A percentile compares a stretch with the other conserved stretches of the same genome.
These are phyloP conservation scores for Aaosphaeria pasadenensis DNA, from an alignment of 2,329 filamentous ascomycete genomes.

Conservation along the genomic window DNA sequence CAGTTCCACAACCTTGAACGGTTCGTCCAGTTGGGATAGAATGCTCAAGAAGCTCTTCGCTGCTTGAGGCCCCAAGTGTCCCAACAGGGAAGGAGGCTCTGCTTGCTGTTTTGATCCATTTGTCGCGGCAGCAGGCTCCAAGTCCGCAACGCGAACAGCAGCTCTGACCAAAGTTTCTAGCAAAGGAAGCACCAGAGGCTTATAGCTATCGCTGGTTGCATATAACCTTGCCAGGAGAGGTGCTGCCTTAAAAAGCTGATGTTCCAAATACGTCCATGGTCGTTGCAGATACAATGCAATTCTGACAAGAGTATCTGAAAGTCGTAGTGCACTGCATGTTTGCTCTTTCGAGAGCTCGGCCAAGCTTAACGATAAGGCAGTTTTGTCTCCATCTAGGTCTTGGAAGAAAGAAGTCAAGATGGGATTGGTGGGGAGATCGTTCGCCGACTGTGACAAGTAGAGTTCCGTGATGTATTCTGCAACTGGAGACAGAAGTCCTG, in stretches of 20 bases:
- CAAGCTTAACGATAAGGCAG: slow-evolving; percentile 45
- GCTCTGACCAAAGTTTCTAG: slow-evolving; percentile 71
- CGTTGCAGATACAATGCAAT: slow-evolving; percentile 63
- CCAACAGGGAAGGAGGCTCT: slow-evolving; percentile 90
- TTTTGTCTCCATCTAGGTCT: slow-evolving; percentile 34
- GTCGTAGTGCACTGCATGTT: slow-evolving; percentile 60
- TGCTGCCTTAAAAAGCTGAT: slow-evolving; percentile 76
- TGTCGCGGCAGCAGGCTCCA: slow-evolving; percentile 16
- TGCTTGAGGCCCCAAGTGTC: slow-evolving; percentile 77
- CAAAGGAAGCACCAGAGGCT: slow-evolving; percentile 63
- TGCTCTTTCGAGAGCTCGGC: slow-evolving; percentile 54
- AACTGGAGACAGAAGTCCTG: slow-evolving; percentile 65
- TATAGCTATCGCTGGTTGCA: slow-evolving; percentile 65
- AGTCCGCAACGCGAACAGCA: slow-evolving; percentile 52
- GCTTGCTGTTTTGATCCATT: slow-evolving; percentile 20
- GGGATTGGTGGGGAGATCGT: slow-evolving; percentile 72
- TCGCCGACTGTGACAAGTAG: slow-evolving; percentile 68
- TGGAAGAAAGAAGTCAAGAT: slow-evolving; percentile 68
- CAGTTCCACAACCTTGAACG: slow-evolving; percentile 63
- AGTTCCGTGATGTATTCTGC: slow-evolving; percentile 74
- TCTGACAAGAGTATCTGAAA: slow-evolving; percentile 69
- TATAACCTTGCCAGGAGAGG: slow-evolving; percentile 75
- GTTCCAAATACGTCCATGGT: slow-evolving; percentile 66
- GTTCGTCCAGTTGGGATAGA: slow-evolving; percentile 72
- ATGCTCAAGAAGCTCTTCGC: slow-evolving; percentile 81